These are phyloP conservation scores for Dioscorea dumetorum DNA, from an alignment of 106 monocot species.

Conservation along the genomic window DNA sequence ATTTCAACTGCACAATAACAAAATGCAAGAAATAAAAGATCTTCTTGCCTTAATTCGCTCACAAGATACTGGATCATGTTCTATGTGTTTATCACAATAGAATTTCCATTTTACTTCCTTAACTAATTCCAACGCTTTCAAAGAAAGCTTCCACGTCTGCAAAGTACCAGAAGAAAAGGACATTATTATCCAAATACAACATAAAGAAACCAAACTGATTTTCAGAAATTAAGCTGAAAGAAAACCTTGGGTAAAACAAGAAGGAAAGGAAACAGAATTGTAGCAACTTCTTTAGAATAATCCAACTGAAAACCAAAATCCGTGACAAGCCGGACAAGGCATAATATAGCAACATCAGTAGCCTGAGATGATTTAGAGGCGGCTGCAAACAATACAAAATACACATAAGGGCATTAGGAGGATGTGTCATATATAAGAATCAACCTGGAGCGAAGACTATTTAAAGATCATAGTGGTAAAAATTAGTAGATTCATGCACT, in stretches of 20 bases:
- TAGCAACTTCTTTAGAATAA: slow-evolving; percentile 56
- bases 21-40: not conserved
- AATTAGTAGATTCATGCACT: no score
- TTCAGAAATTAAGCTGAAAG: not conserved
- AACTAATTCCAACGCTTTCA: slow-evolving; percentile 62
- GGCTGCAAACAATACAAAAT: slow-evolving; percentile 18
- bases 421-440: no score
- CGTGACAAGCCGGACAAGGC: slow-evolving; percentile 40
- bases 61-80: slow-evolving; percentile 15
- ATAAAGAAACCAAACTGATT: not conserved
- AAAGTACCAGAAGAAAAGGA: not conserved
- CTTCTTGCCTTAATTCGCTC: slow-evolving; percentile 34
- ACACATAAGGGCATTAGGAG: no score
- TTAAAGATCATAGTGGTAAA: no score
- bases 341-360: slow-evolving; percentile 52
- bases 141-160: slow-evolving; percentile 64
- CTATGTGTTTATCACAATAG: slow-evolving; percentile 26
- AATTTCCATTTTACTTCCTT: slow-evolving; percentile 61
- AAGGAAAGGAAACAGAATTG: slow-evolving; percentile 64
- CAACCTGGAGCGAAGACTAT: no score
- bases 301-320: slow-evolving; percentile 25
- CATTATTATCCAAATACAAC: no score
- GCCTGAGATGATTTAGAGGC: slow-evolving; percentile 32
- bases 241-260: slow-evolving; percentile 65
- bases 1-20: no score